Percentiles rank a stretch among this genome's conserved stretches.
Evolutionary conservation across 192 early-diverging fungal genomes (phyloP).

Genomic region (Endogone sp.): DNA sequence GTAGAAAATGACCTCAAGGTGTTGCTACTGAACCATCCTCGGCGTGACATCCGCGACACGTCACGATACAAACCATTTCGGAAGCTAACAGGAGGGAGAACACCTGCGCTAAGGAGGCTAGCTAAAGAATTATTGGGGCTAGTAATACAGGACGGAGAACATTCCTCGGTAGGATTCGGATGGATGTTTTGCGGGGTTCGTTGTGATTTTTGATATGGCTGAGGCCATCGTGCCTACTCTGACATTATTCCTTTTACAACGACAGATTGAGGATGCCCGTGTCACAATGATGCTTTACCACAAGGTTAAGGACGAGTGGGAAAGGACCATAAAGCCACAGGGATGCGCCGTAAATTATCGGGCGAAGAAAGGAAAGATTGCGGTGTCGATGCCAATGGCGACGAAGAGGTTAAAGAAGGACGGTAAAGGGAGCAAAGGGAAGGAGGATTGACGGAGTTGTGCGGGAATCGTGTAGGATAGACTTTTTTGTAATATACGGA

Average conservation of each 20-base stretch:
- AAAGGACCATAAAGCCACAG: conserved; percentile 43
- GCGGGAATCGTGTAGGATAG: no score
- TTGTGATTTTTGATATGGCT: background rate
- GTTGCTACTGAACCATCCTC: conserved; percentile 80
- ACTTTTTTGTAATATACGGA: no score
- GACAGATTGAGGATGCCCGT: conserved; percentile 77
- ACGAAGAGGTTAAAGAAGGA: no score
- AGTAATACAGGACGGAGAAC: conserved; percentile 83
- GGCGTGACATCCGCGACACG: conserved; percentile 78
- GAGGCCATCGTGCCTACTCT: no score
- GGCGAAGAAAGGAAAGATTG: background rate
- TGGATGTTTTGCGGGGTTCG: conserved; percentile 4
- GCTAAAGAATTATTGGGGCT: conserved; percentile 70
- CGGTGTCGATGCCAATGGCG: no score
- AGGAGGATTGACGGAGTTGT: no score
- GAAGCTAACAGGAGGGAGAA: conserved; percentile 53
- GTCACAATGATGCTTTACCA: conserved; percentile 88
- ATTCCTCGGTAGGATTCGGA: conserved; percentile 86
- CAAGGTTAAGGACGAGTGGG: conserved; percentile 82
- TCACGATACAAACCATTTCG: conserved; percentile 73
- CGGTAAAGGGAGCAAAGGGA: no score
- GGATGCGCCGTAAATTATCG: background rate
- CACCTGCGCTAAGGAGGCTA: conserved; percentile 71
- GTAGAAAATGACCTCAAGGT: conserved; percentile 84
- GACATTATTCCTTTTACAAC: conserved; percentile 1